A percentile compares a stretch with the other conserved stretches of the same genome.
Conservation (phyloP, 176 grass and related monocot species). For the Poa annua region DNA sequence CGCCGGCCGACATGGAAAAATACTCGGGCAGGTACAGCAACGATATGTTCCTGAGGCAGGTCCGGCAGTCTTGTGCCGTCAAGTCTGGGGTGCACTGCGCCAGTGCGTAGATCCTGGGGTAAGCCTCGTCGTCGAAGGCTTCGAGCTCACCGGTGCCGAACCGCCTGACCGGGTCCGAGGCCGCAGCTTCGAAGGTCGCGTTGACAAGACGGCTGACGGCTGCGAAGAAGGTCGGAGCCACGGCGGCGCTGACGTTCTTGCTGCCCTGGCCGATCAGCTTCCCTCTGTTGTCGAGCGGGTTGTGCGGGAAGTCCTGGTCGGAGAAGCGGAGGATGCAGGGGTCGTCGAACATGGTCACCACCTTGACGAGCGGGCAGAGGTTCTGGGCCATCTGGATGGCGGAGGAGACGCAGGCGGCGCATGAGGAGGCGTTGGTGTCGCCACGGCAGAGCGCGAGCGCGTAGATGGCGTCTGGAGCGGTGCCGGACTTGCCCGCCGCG, state of each 20-base stretch:
- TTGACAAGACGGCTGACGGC: constrained; percentile 39
- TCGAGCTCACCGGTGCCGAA: constrained; percentile 48
- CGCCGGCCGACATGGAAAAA: constrained; percentile 27
- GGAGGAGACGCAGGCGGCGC: neutral
- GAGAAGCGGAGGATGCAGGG: constrained; percentile 59
- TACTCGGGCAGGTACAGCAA: neutral
- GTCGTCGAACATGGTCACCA: constrained; percentile 40
- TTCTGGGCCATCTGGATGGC: constrained; percentile 24
- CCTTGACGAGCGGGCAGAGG: constrained; percentile 19
- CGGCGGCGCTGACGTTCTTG: neutral
- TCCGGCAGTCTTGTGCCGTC: constrained; percentile 27
- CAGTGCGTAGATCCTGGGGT: constrained; percentile 42
- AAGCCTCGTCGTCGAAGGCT: neutral
- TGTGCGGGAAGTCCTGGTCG: constrained; percentile 38
- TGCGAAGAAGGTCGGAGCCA: neutral
- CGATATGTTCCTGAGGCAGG: constrained; percentile 42
- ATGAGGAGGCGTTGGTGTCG: constrained; percentile 23
- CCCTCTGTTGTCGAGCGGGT: neutral
- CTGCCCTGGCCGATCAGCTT: accelerated
- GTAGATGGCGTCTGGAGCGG: constrained; percentile 17
- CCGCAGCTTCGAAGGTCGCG: constrained; percentile 38
- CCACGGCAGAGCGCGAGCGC: constrained; percentile 50
- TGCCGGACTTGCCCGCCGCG: neutral
- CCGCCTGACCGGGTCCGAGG: neutral
- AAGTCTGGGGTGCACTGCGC: constrained; percentile 64